Percentiles rank a stretch among this genome's conserved stretches.
These are phyloP conservation scores for Atalantia buxifolia DNA, from an alignment of 345 rosid genomes.

Conservation along the genomic window DNA sequence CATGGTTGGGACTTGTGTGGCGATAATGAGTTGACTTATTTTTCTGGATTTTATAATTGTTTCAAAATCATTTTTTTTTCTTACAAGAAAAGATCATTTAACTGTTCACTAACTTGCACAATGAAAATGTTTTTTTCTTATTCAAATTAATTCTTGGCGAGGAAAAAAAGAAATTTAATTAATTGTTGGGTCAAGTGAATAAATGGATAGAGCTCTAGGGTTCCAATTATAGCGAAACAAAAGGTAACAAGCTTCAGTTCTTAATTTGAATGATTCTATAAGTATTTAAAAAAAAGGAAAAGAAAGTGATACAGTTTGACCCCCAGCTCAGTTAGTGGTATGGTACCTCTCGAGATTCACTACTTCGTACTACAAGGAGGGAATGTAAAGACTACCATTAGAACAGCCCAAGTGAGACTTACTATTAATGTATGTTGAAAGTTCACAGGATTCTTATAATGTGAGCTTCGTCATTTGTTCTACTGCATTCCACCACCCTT, in stretches of 20 bases:
- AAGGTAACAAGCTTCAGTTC: neutral
- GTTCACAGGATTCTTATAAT: neutral
- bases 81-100: neutral
- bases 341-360: conserved; percentile 1
- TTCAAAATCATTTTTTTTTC: neutral
- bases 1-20: neutral
- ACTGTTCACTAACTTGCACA: neutral
- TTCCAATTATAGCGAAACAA: neutral
- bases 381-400: conserved; percentile 18
- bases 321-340: neutral
- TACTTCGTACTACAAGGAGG: neutral
- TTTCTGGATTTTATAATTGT: neutral
- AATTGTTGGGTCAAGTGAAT: neutral
- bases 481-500: neutral
- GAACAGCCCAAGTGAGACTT: conserved; percentile 10
- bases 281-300: too few species aligned
- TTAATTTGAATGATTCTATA: neutral
- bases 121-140: neutral
- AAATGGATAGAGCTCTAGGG: neutral
- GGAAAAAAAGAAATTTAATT: neutral
- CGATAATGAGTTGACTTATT: neutral
- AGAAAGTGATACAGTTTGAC: neutral
- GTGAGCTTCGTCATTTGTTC: conserved; percentile 3
- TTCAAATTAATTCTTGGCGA: neutral
- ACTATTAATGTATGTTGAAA: neutral